Base-by-base conservation (phyloP, 1,284 basidiomycete genomes). In the Grifola frondosa region DNA sequence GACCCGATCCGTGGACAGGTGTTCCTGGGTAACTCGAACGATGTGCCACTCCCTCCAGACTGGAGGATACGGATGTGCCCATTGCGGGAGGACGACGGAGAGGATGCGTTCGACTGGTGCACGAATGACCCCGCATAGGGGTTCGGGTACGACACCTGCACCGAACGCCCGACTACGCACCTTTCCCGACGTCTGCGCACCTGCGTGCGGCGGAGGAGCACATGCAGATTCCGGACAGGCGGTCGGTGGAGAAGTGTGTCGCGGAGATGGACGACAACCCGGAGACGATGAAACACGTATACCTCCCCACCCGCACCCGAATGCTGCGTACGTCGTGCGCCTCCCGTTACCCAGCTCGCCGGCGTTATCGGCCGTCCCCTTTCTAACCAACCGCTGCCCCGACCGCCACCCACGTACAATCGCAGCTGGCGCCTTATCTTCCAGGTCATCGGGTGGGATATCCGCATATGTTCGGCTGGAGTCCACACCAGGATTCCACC, bases 131-230 rank as follows among this genome's bases (percentile, higher is more conserved):
- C 87, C 1, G 61, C 62, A 30, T 56, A 66, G 21, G 80, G 78
- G 21, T 65, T 72, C 40, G 82, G 84, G 30, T 92, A 81, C 57
- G 81, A 91, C 53, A 77, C 94, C 25, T 92, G 89, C 62, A 78
- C 94, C 48, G 88, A 92, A 62, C 89, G 88, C 59, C 83, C 57
- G 89, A 93, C 49, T 66, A 77, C 30, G 83, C 84, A 7, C 74
- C 78, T 13, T 81, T 87, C 61, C 83, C 85, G 3, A 72, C 72
- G 13, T 40, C 70, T 0, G 68, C 75, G 24, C 77, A 83, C 52
- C 61, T 88, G 23, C 73, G 80, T 33, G 79, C 78, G 5, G 84
- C 81, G 4, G 85, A 88, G 60, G 81, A 82, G 46, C 83, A 82
- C 62, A 60, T 85, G 13, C 68, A 60, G 44, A 73, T 68, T 61